Evolutionary conservation across 148 eudicot species (phyloP).

Genomic region (Rhododendron ovatum): DNA sequence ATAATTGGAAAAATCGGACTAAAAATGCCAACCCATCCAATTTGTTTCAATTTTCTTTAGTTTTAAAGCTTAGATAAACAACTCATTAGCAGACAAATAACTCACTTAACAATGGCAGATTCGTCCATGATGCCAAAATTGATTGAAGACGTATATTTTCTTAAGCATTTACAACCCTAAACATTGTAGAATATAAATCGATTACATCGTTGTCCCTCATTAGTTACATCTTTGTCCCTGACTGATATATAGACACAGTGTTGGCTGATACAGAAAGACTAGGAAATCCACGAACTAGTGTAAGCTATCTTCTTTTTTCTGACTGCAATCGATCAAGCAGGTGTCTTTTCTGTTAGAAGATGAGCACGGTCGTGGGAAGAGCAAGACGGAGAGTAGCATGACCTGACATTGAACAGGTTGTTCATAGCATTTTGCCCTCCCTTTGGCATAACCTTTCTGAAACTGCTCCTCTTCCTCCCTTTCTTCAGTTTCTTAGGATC

Average conservation of each 20-base stretch:
- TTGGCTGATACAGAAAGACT: background rate
- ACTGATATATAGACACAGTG: background rate
- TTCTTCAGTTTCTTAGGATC: slow-evolving; percentile 15
- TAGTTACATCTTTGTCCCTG: background rate
- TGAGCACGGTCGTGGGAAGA: slow-evolving; percentile 11
- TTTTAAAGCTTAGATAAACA: no score
- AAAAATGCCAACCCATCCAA: no score
- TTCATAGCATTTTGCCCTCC: slow-evolving; percentile 27
- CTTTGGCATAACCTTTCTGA: slow-evolving; percentile 25
- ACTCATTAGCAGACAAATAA: background rate
- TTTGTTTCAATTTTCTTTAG: no score
- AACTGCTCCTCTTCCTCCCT: slow-evolving; percentile 14
- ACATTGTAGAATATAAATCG: background rate
- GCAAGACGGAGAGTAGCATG: slow-evolving; percentile 12
- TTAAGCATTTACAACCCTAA: background rate
- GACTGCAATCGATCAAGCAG: background rate
- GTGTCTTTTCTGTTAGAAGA: background rate
- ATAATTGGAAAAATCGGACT: no score
- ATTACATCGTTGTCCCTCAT: background rate
- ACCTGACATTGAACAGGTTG: slow-evolving; percentile 24
- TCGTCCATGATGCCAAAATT: background rate
- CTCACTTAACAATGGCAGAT: background rate
- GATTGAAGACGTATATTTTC: background rate
- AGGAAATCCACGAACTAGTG: background rate
- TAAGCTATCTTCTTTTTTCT: background rate